A percentile compares a stretch with the other conserved stretches of the same genome.
phyloP scores from a whole-genome alignment of 805 yeast species.

The Starmerella cellae region DNA sequence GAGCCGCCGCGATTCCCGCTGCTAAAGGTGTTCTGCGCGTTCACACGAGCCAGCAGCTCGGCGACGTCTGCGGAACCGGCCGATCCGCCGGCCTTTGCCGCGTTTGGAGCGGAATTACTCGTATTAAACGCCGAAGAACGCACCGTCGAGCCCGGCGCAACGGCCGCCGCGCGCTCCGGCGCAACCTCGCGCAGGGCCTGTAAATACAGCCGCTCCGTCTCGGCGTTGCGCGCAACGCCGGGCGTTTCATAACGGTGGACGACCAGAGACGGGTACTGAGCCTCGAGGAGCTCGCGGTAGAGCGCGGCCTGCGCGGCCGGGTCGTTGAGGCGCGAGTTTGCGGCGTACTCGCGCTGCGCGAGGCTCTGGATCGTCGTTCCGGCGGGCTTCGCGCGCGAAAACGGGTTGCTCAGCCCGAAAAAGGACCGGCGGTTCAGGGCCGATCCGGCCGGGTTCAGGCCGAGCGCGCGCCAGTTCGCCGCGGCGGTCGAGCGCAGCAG shows the following conservation, averaged over 20 bases:
- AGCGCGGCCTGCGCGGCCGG: constrained; percentile 70
- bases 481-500: not conserved
- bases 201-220: constrained; percentile 63
- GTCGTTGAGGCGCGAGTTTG: constrained; percentile 60
- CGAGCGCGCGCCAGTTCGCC: too few relatives aligned
- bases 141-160: not conserved
- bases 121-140: too few relatives aligned
- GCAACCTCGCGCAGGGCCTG: constrained; percentile 74
- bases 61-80: constrained; percentile 18
- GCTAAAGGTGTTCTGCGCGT: not conserved
- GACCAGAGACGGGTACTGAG: constrained; percentile 90
- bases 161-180: constrained; percentile 9
- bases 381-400: constrained; percentile 2
- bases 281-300: constrained; percentile 55
- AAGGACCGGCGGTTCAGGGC: not conserved
- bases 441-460: not conserved
- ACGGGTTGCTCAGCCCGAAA: constrained; percentile 7
- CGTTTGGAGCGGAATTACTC: constrained; percentile 6
- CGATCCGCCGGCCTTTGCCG: constrained; percentile 24
- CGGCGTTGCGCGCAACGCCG: constrained; percentile 74
- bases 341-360: constrained; percentile 66
- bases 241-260: constrained; percentile 89
- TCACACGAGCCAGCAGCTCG: constrained; percentile 4
- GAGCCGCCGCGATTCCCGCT: constrained; percentile 23
- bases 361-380: constrained; percentile 30